Evolutionary conservation across 2,329 filamentous ascomycete species (phyloP).

Genomic region (Phialophora macrospora): DNA sequence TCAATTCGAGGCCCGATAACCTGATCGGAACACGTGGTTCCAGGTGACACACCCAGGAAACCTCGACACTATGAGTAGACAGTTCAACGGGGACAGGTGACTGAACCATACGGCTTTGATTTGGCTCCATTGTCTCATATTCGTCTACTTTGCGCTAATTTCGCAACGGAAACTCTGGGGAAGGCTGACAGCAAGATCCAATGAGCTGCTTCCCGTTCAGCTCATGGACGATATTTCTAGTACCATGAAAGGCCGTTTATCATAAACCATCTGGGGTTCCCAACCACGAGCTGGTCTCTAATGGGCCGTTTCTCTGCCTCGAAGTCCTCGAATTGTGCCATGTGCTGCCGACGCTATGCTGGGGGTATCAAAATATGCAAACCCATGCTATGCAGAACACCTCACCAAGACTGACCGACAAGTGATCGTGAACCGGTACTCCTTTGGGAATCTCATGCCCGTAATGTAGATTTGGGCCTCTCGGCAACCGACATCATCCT

Average conservation of each 20-base stretch:
- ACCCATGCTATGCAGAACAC: conserved; percentile 34
- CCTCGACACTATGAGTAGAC: not conserved
- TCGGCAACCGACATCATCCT: conserved; percentile 34
- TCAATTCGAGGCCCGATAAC: not conserved
- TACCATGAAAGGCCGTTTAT: conserved; percentile 19
- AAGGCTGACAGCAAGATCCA: conserved; percentile 22
- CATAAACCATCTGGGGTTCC: conserved; percentile 28
- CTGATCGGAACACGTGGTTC: not conserved
- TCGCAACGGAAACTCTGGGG: not conserved
- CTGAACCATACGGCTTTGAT: not conserved
- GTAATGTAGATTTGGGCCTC: conserved; percentile 37
- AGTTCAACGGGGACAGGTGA: not conserved
- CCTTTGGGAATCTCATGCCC: conserved; percentile 33
- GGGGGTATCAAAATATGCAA: conserved; percentile 37
- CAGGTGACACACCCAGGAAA: not conserved
- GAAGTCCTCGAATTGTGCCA: conserved; percentile 25
- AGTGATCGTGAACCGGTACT: conserved; percentile 30
- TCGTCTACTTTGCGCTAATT: not conserved
- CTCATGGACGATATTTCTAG: conserved; percentile 21
- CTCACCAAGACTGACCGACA: conserved; percentile 31
- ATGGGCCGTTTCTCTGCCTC: conserved; percentile 1
- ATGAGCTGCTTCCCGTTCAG: conserved; percentile 16
- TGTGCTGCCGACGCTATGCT: conserved; percentile 35
- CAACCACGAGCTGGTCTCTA: conserved; percentile 13
- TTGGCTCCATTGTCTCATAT: conserved; percentile 1